These are phyloP conservation scores for Aspergillus ustus DNA, from an alignment of 2,329 filamentous ascomycete species.

Conservation along the genomic window DNA sequence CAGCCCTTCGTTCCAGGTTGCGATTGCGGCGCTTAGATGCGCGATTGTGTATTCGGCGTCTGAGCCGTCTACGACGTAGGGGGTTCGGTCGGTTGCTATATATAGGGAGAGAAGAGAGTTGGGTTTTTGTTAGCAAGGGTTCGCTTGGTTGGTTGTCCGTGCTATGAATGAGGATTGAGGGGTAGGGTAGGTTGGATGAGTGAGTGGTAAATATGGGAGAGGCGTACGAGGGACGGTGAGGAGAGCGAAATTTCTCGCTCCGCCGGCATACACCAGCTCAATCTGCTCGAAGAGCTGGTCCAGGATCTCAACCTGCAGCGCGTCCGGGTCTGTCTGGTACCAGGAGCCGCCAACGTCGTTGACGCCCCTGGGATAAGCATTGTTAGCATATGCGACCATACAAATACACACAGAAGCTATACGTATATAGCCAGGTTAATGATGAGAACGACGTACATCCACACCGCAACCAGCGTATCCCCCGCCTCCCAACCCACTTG, in stretches of 20 bases:
- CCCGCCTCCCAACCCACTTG: slow-evolving; percentile 6
- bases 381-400: not conserved
- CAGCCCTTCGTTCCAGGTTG: slow-evolving; percentile 13
- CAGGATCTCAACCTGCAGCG: slow-evolving; percentile 7
- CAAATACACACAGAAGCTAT: too few relatives aligned
- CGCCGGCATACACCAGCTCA: slow-evolving; percentile 15
- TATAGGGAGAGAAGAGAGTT: not conserved
- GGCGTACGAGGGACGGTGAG: slow-evolving; percentile 17
- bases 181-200: too few relatives aligned
- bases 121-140: too few relatives aligned
- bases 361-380: slow-evolving; percentile 6
- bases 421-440: not conserved
- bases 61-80: slow-evolving; percentile 7
- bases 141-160: too few relatives aligned
- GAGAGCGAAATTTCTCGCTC: slow-evolving; percentile 14
- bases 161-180: too few relatives aligned
- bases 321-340: slow-evolving; percentile 9
- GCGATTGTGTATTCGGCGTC: slow-evolving; percentile 7
- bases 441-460: slow-evolving; percentile 9
- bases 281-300: slow-evolving; percentile 15
- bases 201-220: too few relatives aligned
- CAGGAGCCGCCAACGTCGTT: slow-evolving; percentile 18
- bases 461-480: slow-evolving; percentile 14
- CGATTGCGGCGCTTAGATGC: slow-evolving; percentile 8
- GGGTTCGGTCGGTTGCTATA: slow-evolving; percentile 15